Evolutionary conservation across 352 stramenopile genomes (phyloP), one percentile per base, ranked within the genome.

Genomic region (Halophytophthora polymorphica): DNA sequence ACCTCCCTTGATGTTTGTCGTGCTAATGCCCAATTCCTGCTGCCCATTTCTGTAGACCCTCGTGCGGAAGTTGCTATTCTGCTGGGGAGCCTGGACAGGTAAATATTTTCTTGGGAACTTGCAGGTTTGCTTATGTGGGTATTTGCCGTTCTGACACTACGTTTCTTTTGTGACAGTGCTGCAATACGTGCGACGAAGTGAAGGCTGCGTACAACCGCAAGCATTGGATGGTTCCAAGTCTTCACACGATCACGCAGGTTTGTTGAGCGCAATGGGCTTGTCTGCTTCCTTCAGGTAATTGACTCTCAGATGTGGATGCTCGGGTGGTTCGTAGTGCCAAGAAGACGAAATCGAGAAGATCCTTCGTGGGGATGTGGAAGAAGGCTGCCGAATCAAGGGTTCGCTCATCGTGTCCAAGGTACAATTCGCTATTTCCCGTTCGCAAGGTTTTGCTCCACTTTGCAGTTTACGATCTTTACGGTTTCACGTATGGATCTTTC

Each of bases 401-500:
- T 76, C 78, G 17, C 58, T 94, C 10, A 50, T 81, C 15, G 80
- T 94, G 18, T 77, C 76, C 40, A 94, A 94, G 79, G 83, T 90
- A 21, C 5, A 37, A 14, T 1, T 7, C 14, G 13, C 15, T 15
- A 29, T 6, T 12, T 14, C 38, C 15, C 29, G 6, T 13, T 44
- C n/a, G 28, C 38, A n/a, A 29, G 3, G 40, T 3, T 37, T 8
- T 44, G 17, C 4, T 13, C n/a, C 25, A 23, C 18, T 10, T 7
- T 19, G 23, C 23, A 37, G 13, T 44, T 63, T 44, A 51, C n/a
- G 36, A 33, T 40, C 33, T 53, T 35, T 37, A n/a, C 11, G 28
- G n/a, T 13, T 15, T 45, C 25, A 22, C 12, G 5, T 25, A 3
- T 29, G 5, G 1, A 15, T 21, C 8, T 31, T 53, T 23, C 11